A percentile compares a stretch with the other conserved stretches of the same genome.
Conservation (phyloP, 2,329 filamentous ascomycete genomes). For the Diplocarpon rosae region DNA sequence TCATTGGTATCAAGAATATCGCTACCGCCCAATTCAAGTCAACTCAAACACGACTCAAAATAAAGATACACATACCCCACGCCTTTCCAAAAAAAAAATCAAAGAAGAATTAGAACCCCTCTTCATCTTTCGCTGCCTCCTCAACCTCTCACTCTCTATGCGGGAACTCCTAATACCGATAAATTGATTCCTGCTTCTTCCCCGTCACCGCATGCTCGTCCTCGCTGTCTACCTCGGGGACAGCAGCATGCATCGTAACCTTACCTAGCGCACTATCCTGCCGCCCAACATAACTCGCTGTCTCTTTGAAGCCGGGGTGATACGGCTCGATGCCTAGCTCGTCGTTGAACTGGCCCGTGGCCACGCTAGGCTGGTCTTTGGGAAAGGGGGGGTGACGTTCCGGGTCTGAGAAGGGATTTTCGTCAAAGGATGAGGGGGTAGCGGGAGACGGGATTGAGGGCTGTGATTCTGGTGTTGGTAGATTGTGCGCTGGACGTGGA, state of each 20-base stretch:
- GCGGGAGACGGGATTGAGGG: slow-evolving; percentile 23
- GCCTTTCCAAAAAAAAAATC: no score
- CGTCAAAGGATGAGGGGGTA: slow-evolving; percentile 18
- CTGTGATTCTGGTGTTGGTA: slow-evolving; percentile 1
- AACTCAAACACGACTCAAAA: no score
- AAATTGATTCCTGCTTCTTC: neutral
- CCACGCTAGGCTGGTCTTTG: slow-evolving; percentile 14
- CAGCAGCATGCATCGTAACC: slow-evolving; percentile 23
- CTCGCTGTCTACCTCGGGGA: slow-evolving; percentile 9
- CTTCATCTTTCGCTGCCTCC: no score
- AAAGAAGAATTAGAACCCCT: no score
- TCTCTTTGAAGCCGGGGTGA: slow-evolving; percentile 26
- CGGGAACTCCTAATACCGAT: no score
- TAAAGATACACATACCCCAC: no score
- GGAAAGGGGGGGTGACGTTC: slow-evolving; percentile 18
- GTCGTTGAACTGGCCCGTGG: slow-evolving; percentile 24
- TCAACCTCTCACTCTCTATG: no score
- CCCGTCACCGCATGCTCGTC: slow-evolving; percentile 9
- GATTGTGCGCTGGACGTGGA: slow-evolving; percentile 8
- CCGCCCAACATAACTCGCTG: slow-evolving; percentile 20
- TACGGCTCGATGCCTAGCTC: slow-evolving; percentile 26
- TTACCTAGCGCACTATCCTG: slow-evolving; percentile 19
- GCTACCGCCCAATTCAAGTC: no score
- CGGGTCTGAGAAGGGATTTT: slow-evolving; percentile 25
- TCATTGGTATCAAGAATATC: no score